A percentile compares a stretch with the other conserved stretches of the same genome.
phyloP scores from a whole-genome alignment of 257 asterid genomes.

The Cinchona pubescens region DNA sequence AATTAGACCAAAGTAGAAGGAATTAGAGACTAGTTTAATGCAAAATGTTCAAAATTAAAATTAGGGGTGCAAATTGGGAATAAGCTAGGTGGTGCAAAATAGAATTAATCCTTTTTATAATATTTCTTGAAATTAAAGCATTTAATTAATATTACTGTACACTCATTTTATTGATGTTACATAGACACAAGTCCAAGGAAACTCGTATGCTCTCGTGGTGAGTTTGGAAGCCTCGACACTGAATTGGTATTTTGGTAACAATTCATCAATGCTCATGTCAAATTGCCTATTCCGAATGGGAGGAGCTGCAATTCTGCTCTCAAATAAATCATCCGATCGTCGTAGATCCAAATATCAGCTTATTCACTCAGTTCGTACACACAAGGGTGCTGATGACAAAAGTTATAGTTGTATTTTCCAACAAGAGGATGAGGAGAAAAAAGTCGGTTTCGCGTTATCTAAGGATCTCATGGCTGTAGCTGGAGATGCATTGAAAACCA shows the following conservation, averaged over 20 bases:
- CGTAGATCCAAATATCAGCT: conserved; percentile 27
- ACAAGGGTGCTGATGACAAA: conserved; percentile 34
- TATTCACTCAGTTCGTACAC: conserved; percentile 28
- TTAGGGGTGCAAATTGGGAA: too few relatives aligned
- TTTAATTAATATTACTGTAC: not conserved
- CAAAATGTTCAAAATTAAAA: too few relatives aligned
- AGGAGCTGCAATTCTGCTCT: conserved; percentile 30
- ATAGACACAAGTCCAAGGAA: conserved; percentile 30
- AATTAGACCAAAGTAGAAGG: too few relatives aligned
- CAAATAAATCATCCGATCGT: conserved; percentile 22
- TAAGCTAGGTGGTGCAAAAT: too few relatives aligned
- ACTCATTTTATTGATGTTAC: not conserved
- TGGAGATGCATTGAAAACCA: too few relatives aligned
- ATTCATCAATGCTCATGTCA: conserved; percentile 28
- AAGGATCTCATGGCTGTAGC: conserved; percentile 15
- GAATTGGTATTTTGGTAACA: conserved; percentile 33
- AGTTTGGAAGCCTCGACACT: conserved; percentile 18
- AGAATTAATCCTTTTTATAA: too few relatives aligned
- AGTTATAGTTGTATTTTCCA: conserved; percentile 27
- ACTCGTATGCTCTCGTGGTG: conserved; percentile 32
- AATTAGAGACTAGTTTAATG: too few relatives aligned
- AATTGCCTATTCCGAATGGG: conserved; percentile 36
- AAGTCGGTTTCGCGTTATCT: conserved; percentile 22
- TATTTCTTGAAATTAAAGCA: too few relatives aligned
- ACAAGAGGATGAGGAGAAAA: conserved; percentile 25